Percentiles rank a stretch among this genome's conserved stretches.
These are phyloP conservation scores for Leccinum broughii DNA, from an alignment of 768 basidiomycete species.

Conservation along the genomic window DNA sequence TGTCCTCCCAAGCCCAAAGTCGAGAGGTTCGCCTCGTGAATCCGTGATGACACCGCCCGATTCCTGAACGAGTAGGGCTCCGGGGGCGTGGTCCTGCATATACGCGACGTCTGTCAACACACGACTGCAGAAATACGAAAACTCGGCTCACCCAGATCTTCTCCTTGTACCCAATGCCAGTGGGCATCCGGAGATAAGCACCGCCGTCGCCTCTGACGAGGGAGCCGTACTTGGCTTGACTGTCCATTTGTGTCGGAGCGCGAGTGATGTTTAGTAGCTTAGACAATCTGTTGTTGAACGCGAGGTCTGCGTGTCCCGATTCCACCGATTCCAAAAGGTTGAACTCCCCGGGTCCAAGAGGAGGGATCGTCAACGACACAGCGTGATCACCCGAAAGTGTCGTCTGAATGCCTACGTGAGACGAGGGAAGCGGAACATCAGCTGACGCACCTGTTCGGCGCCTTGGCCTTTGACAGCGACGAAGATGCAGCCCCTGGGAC, in stretches of 20 bases:
- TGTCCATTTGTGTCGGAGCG: conserved; percentile 83
- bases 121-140: too few species aligned
- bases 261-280: conserved; percentile 63
- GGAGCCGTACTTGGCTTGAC: conserved; percentile 92
- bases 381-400: conserved; percentile 53
- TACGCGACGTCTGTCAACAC: background rate
- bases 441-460: conserved; percentile 57
- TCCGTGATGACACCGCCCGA: conserved; percentile 87
- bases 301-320: conserved; percentile 87
- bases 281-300: conserved; percentile 76
- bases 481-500: conserved; percentile 77
- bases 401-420: conserved; percentile 37
- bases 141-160: conserved; percentile 87
- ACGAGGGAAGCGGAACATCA: background rate
- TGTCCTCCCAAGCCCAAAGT: conserved; percentile 87
- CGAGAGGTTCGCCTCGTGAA: conserved; percentile 71
- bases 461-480: conserved; percentile 87
- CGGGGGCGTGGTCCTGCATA: conserved; percentile 87
- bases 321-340: conserved; percentile 92
- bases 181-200: conserved; percentile 79
- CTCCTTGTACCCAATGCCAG: conserved; percentile 76
- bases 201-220: conserved; percentile 86
- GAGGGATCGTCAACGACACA: conserved; percentile 49
- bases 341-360: conserved; percentile 45
- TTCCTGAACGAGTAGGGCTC: conserved; percentile 80